Percentiles rank a stretch among this genome's conserved stretches.
Evolutionary conservation across 208 protist species (phyloP).

Genomic region (Naegleria fowleri): DNA sequence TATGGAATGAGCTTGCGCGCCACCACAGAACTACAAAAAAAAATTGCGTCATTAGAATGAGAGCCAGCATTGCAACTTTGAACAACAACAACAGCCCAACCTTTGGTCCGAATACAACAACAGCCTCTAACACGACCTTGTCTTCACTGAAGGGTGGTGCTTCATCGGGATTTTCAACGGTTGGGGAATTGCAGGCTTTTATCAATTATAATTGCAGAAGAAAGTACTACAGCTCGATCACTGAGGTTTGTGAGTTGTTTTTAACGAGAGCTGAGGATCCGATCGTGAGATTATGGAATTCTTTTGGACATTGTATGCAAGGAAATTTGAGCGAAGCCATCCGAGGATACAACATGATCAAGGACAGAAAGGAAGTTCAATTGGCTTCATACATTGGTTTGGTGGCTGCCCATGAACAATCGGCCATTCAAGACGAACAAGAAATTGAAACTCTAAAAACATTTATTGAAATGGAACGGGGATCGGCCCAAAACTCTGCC

Average conservation of each 20-base stretch:
- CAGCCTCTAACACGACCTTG: background rate
- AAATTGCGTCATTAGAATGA: too few species aligned
- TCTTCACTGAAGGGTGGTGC: background rate
- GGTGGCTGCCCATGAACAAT: slow-evolving; percentile 57
- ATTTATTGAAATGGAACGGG: background rate
- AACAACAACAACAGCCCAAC: too few species aligned
- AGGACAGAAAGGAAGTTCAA: slow-evolving; percentile 55
- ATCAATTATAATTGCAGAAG: slow-evolving; percentile 16
- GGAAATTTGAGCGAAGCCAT: slow-evolving; percentile 67
- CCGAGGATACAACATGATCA: slow-evolving; percentile 66
- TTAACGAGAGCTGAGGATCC: slow-evolving; percentile 50
- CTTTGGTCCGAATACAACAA: too few species aligned
- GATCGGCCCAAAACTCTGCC: background rate
- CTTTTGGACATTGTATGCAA: slow-evolving; percentile 62
- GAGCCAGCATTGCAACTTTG: too few species aligned
- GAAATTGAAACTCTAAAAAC: background rate
- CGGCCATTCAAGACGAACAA: background rate
- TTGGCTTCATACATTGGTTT: slow-evolving; percentile 63
- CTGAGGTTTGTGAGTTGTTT: background rate
- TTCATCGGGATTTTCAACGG: background rate
- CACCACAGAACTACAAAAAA: too few species aligned
- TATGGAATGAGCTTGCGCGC: too few species aligned
- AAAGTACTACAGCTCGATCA: background rate
- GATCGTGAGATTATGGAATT: slow-evolving; percentile 71
- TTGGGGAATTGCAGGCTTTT: background rate